Evolutionary conservation across 2,329 filamentous ascomycete genomes (phyloP).

Genomic region (Ilyonectria robusta): DNA sequence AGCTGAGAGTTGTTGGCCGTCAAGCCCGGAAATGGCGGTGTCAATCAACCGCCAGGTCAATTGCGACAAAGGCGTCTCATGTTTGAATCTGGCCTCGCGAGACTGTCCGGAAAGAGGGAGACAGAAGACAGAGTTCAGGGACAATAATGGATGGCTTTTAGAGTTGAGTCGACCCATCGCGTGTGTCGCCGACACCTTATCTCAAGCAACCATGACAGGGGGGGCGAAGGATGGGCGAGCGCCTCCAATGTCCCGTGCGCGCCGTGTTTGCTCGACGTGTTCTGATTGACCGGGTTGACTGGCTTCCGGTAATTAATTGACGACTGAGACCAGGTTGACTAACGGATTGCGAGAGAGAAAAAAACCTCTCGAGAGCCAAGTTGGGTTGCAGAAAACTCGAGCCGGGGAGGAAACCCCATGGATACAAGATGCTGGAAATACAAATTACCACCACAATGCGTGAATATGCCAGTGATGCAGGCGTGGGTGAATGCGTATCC

Average conservation of each 20-base stretch:
- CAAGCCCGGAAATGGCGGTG: constrained; percentile 6
- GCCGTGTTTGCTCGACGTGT: constrained; percentile 17
- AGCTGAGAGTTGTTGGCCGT: constrained; percentile 11
- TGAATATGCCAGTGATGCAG: constrained; percentile 24
- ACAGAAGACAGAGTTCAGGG: constrained; percentile 31
- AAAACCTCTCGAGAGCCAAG: no score
- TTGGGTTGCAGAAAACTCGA: no score
- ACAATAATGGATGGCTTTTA: constrained; percentile 32
- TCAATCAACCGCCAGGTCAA: background rate
- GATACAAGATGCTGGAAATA: background rate
- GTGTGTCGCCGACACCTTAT: constrained; percentile 42
- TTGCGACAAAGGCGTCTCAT: constrained; percentile 11
- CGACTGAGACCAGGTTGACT: background rate
- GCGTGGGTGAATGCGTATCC: constrained; percentile 5
- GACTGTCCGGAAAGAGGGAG: constrained; percentile 19
- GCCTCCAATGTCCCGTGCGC: constrained; percentile 26
- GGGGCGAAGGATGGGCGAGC: constrained; percentile 20
- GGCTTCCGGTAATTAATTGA: background rate
- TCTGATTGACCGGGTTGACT: background rate
- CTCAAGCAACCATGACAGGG: constrained; percentile 38
- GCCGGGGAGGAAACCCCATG: background rate
- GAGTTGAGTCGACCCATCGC: constrained; percentile 44
- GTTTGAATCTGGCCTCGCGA: background rate
- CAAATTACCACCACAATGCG: constrained; percentile 9
- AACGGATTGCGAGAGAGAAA: no score